These are phyloP conservation scores for Nematocida homosporus DNA, from an alignment of 371 early-diverging fungal species.

Conservation along the genomic window DNA sequence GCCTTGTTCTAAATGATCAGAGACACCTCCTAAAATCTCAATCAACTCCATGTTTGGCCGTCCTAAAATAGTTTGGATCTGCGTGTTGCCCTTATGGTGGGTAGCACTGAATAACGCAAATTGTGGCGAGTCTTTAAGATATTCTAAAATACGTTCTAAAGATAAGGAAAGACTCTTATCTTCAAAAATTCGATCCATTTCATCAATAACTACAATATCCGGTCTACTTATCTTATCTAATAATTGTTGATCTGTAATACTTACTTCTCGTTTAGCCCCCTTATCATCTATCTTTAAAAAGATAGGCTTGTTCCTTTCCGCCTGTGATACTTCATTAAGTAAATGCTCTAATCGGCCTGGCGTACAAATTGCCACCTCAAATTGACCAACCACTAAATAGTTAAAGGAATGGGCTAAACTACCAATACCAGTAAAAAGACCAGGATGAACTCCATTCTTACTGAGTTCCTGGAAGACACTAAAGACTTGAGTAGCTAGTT, in stretches of 20 bases:
- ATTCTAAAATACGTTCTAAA: slow-evolving; percentile 55
- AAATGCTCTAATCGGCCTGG: slow-evolving; percentile 95
- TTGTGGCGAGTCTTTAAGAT: slow-evolving; percentile 53
- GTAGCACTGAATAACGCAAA: slow-evolving; percentile 67
- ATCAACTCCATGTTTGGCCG: slow-evolving; percentile 31
- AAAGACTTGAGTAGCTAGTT: slow-evolving; percentile 61
- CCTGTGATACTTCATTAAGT: slow-evolving; percentile 65
- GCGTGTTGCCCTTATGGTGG: slow-evolving; percentile 56
- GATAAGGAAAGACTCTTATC: slow-evolving; percentile 58
- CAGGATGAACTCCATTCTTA: slow-evolving; percentile 55
- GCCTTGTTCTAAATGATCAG: slow-evolving; percentile 37
- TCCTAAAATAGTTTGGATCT: slow-evolving; percentile 44
- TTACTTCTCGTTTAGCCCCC: slow-evolving; percentile 25
- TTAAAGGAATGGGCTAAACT: slow-evolving; percentile 85
- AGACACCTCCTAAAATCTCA: slow-evolving; percentile 44
- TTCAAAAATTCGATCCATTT: slow-evolving; percentile 68
- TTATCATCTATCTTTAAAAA: slow-evolving; percentile 89
- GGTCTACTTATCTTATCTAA: slow-evolving; percentile 39
- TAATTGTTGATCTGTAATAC: slow-evolving; percentile 17
- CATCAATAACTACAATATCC: slow-evolving; percentile 67
- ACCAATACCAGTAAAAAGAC: slow-evolving; percentile 40
- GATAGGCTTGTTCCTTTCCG: slow-evolving; percentile 66
- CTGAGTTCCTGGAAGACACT: slow-evolving; percentile 46
- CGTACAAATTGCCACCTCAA: slow-evolving; percentile 76
- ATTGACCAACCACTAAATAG: slow-evolving; percentile 89